Evolutionary conservation across 768 basidiomycete genomes (phyloP).

Genomic region (Pisolithus tinctorius): DNA sequence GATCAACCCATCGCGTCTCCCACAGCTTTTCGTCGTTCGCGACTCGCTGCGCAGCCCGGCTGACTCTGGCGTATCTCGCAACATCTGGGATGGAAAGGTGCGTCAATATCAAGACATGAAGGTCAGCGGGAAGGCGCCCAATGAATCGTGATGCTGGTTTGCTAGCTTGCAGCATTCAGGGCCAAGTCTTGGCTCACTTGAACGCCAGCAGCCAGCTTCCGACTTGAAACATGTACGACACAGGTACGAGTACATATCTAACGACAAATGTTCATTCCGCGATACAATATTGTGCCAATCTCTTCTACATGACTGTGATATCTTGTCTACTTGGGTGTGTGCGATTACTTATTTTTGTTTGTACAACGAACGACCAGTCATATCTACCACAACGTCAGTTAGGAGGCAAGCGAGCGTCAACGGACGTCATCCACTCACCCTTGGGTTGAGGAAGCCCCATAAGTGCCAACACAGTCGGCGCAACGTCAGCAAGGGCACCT

Average conservation of each 20-base stretch:
- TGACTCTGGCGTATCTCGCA: constrained; percentile 64
- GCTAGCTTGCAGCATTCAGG: constrained; percentile 12
- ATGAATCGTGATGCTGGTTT: constrained; percentile 38
- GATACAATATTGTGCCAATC: not conserved
- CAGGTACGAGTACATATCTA: not conserved
- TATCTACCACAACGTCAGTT: not conserved
- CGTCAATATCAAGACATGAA: constrained; percentile 69
- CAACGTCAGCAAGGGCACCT: constrained; percentile 84
- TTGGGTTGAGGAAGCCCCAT: constrained; percentile 69
- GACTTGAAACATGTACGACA: not conserved
- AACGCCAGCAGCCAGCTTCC: not conserved
- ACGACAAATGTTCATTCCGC: too few species aligned
- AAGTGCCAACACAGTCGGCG: constrained; percentile 79
- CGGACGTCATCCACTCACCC: constrained; percentile 34
- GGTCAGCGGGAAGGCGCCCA: constrained; percentile 71
- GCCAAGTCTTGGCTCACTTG: not conserved
- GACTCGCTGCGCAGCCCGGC: constrained; percentile 55
- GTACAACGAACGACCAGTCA: not conserved
- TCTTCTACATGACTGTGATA: not conserved
- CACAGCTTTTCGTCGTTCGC: constrained; percentile 72
- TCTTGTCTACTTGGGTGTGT: not conserved
- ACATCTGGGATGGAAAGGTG: constrained; percentile 78
- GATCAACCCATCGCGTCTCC: constrained; percentile 63
- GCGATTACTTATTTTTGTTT: not conserved
- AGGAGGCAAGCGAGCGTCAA: not conserved